Conservation (phyloP, 768 basidiomycete species). For the Amanita jacksonii region DNA sequence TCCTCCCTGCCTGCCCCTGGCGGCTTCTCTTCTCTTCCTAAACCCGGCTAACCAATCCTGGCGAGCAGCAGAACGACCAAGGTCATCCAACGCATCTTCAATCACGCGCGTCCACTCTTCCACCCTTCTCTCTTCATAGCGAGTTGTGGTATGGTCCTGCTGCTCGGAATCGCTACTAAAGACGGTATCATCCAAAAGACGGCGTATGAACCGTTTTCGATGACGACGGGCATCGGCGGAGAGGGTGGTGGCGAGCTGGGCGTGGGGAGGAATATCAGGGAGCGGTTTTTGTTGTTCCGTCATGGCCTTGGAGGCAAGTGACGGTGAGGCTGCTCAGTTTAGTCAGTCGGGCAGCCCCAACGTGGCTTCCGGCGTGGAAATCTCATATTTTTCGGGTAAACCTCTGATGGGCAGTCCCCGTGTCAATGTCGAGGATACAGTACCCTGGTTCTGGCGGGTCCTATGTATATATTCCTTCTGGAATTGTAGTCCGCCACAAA, state of each 20-base stretch:
- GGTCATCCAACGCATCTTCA: conserved; percentile 37
- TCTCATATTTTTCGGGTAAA: too few species aligned
- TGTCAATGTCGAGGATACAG: too few species aligned
- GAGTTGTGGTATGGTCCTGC: not conserved
- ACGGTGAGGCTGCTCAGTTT: too few species aligned
- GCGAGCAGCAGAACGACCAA: conserved; percentile 28
- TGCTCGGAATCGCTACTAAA: too few species aligned
- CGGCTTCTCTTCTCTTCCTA: conserved; percentile 24
- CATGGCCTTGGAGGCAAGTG: too few species aligned
- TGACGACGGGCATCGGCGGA: conserved; percentile 31
- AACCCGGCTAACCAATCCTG: conserved; percentile 41
- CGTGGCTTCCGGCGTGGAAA: too few species aligned
- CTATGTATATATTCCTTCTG: too few species aligned
- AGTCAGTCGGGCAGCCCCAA: too few species aligned
- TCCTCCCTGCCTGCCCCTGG: too few species aligned
- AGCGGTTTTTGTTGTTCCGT: conserved; percentile 17
- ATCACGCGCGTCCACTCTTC: conserved; percentile 37
- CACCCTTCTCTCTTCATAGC: conserved; percentile 19
- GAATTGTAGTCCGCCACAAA: too few species aligned
- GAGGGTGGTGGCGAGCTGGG: conserved; percentile 19
- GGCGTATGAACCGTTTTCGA: conserved; percentile 29
- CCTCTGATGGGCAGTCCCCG: too few species aligned
- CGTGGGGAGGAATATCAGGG: conserved; percentile 21
- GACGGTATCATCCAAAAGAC: conserved; percentile 32
- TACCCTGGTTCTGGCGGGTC: too few species aligned